Conservation (phyloP, 2,329 filamentous ascomycete species). For the Chrysosporium queenslandicum region DNA sequence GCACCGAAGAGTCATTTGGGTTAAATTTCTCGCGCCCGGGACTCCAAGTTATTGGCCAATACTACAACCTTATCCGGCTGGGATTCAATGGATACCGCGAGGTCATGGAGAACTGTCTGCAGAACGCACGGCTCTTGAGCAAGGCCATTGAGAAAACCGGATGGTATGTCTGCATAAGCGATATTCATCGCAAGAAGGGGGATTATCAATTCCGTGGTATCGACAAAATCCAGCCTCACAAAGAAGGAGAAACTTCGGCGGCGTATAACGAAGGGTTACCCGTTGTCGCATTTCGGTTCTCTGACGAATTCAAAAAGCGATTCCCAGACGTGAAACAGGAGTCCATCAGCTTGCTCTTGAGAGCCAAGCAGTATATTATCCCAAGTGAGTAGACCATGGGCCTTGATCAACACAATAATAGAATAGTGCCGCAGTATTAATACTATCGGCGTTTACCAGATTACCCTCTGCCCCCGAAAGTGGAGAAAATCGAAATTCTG, state of each 20-base stretch:
- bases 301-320: slow-evolving; percentile 50
- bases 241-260: slow-evolving; percentile 44
- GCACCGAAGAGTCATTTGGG: slow-evolving; percentile 60
- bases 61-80: slow-evolving; percentile 62
- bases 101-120: slow-evolving; percentile 55
- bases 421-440: background rate
- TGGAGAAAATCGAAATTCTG: slow-evolving; percentile 54
- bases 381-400: slow-evolving; percentile 41
- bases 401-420: background rate
- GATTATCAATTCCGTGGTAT: slow-evolving; percentile 35
- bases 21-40: slow-evolving; percentile 64
- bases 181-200: slow-evolving; percentile 53
- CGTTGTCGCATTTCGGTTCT: slow-evolving; percentile 57
- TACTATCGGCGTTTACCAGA: slow-evolving; percentile 29
- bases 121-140: slow-evolving; percentile 55
- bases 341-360: slow-evolving; percentile 51
- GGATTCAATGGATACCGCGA: slow-evolving; percentile 55
- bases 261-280: slow-evolving; percentile 56
- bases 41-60: slow-evolving; percentile 60
- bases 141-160: slow-evolving; percentile 55
- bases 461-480: slow-evolving; percentile 55
- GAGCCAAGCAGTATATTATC: slow-evolving; percentile 60
- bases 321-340: slow-evolving; percentile 57
- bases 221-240: slow-evolving; percentile 34
- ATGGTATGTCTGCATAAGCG: slow-evolving; percentile 56